phyloP scores from a whole-genome alignment of 441 rosid species.

The Breynia disticha region DNA sequence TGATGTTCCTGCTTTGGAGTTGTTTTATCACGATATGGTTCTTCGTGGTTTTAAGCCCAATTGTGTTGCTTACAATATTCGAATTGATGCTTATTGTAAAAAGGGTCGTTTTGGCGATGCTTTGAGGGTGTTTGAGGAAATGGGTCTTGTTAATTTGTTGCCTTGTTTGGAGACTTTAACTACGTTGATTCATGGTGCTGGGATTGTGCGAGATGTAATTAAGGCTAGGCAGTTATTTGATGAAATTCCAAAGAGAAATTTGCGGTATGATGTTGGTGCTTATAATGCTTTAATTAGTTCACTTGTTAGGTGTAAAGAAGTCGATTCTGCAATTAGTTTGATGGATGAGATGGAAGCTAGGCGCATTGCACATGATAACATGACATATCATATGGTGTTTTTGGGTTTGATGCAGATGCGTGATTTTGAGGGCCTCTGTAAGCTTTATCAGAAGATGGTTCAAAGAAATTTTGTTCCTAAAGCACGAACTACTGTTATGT shows the following conservation, averaged over 20 bases:
- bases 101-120: constrained; percentile 58
- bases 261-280: constrained; percentile 50
- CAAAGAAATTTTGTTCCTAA: constrained; percentile 49
- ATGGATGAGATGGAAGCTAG: constrained; percentile 71
- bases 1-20: constrained; percentile 62
- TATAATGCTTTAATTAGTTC: constrained; percentile 71
- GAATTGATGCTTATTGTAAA: constrained; percentile 76
- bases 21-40: constrained; percentile 74
- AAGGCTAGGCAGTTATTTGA: constrained; percentile 72
- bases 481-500: constrained; percentile 61
- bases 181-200: constrained; percentile 77
- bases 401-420: constrained; percentile 54
- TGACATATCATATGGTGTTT: constrained; percentile 62
- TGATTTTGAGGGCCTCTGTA: constrained; percentile 33
- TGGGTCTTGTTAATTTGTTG: constrained; percentile 33
- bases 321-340: constrained; percentile 39
- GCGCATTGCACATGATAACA: constrained; percentile 35
- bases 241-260: constrained; percentile 44
- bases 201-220: constrained; percentile 35
- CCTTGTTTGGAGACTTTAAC: constrained; percentile 53
- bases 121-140: constrained; percentile 60
- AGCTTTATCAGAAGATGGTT: constrained; percentile 50
- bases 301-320: constrained; percentile 37
- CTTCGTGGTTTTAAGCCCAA: constrained; percentile 59
- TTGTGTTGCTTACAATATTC: constrained; percentile 41